A percentile compares a stretch with the other conserved stretches of the same genome.
Evolutionary conservation across 2,329 filamentous ascomycete species (phyloP).

Genomic region (Verticillium klebahnii): DNA sequence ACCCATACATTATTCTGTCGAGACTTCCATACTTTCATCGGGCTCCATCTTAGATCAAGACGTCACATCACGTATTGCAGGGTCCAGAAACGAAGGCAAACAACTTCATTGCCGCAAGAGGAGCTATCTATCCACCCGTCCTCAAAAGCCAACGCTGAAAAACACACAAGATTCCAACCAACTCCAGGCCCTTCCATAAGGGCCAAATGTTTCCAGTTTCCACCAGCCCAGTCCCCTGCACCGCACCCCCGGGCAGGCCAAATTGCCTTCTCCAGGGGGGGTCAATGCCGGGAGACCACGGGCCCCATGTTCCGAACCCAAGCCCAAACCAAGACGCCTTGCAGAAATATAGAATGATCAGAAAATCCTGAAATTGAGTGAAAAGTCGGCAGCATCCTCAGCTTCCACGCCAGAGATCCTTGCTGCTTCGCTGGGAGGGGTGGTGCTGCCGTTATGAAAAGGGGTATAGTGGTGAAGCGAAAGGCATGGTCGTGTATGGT

Average conservation of each 20-base stretch:
- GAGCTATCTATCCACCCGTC: background rate
- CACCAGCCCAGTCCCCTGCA: background rate
- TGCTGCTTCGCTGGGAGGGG: background rate
- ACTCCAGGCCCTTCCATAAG: background rate
- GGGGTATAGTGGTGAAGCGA: background rate
- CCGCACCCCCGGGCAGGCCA: background rate
- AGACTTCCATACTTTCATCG: no score
- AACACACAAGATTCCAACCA: background rate
- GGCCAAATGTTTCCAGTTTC: background rate
- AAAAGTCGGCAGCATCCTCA: background rate
- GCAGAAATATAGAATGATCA: background rate
- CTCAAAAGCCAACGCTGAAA: background rate
- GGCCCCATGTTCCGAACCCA: background rate
- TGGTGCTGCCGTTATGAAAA: background rate
- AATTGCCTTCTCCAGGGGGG: background rate
- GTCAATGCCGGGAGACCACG: background rate
- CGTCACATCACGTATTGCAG: no score
- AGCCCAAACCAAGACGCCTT: background rate
- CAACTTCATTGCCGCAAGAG: background rate
- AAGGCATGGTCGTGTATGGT: background rate
- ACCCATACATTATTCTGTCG: no score
- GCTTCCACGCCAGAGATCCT: background rate
- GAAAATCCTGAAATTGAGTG: background rate
- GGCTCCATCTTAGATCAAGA: no score
- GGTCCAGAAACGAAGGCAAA: no score